Conservation (phyloP, 2,329 filamentous ascomycete species). For the Penicillium sp. region DNA sequence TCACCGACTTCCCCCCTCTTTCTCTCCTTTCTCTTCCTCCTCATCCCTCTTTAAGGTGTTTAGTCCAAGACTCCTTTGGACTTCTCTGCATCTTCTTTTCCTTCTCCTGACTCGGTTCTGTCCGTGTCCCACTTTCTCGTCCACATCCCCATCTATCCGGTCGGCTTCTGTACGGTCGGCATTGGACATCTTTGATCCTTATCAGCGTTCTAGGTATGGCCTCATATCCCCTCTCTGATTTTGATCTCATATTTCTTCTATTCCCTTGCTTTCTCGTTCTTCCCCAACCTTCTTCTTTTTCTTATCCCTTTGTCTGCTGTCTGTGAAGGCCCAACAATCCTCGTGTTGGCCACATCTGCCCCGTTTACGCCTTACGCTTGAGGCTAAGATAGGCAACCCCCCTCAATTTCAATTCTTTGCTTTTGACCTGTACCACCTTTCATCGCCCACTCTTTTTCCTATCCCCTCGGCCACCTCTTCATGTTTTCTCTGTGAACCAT, state of each 20-base stretch:
- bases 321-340: slow-evolving; percentile 1
- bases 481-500: neutral
- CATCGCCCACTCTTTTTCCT: neutral
- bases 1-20: slow-evolving; percentile 25
- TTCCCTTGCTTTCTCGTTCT: neutral
- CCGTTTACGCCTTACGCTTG: slow-evolving; percentile 15
- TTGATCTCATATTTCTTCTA: neutral
- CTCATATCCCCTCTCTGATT: neutral
- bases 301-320: slow-evolving; percentile 7
- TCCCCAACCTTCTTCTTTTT: neutral
- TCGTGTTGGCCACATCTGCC: slow-evolving; percentile 11
- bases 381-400: slow-evolving; percentile 18
- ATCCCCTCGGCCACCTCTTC: neutral
- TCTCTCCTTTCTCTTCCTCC: slow-evolving; percentile 13
- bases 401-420: slow-evolving; percentile 9
- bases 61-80: slow-evolving; percentile 27
- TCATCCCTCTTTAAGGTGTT: slow-evolving; percentile 18
- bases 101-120: neutral
- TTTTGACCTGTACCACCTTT: slow-evolving; percentile 12
- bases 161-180: slow-evolving; percentile 18
- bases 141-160: slow-evolving; percentile 5
- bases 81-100: slow-evolving; percentile 1
- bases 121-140: neutral
- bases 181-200: slow-evolving; percentile 12
- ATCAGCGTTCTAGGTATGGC: slow-evolving; percentile 4